A percentile compares a stretch with the other conserved stretches of the same genome.
These are phyloP conservation scores for Apocynum venetum DNA, from an alignment of 257 asterid species.

Conservation along the genomic window DNA sequence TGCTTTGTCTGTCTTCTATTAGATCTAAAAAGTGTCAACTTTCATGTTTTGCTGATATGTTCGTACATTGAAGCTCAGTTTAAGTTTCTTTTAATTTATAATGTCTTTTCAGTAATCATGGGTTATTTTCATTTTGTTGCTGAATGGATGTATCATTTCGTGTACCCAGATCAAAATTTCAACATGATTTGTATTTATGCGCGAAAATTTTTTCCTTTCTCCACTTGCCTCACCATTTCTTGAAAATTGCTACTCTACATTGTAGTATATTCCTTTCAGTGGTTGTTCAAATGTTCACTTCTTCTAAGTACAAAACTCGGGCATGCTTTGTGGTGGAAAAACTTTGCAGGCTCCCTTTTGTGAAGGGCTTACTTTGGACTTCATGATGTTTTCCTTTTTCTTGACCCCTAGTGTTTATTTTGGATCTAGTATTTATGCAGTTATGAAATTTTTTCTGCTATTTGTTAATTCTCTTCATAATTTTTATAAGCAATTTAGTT, in stretches of 20 bases:
- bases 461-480: too few relatives aligned
- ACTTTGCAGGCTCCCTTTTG: too few relatives aligned
- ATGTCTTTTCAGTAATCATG: not conserved
- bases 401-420: too few relatives aligned
- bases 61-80: not conserved
- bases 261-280: not conserved
- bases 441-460: too few relatives aligned
- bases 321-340: too few relatives aligned
- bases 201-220: not conserved
- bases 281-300: not conserved
- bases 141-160: not conserved
- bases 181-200: not conserved
- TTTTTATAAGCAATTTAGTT: too few relatives aligned
- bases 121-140: not conserved
- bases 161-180: not conserved
- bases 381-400: too few relatives aligned
- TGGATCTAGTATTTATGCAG: too few relatives aligned
- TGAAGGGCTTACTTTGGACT: too few relatives aligned
- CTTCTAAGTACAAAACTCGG: too few relatives aligned
- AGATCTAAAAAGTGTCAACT: constrained; percentile 37
- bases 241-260: not conserved
- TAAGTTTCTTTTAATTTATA: not conserved
- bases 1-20: constrained; percentile 13
- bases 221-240: not conserved
- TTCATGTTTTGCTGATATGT: not conserved